A percentile compares a stretch with the other conserved stretches of the same genome.
Evolutionary conservation across 495 filamentous ascomycete genomes (phyloP).

Genomic region (Jackrogersella minutella): DNA sequence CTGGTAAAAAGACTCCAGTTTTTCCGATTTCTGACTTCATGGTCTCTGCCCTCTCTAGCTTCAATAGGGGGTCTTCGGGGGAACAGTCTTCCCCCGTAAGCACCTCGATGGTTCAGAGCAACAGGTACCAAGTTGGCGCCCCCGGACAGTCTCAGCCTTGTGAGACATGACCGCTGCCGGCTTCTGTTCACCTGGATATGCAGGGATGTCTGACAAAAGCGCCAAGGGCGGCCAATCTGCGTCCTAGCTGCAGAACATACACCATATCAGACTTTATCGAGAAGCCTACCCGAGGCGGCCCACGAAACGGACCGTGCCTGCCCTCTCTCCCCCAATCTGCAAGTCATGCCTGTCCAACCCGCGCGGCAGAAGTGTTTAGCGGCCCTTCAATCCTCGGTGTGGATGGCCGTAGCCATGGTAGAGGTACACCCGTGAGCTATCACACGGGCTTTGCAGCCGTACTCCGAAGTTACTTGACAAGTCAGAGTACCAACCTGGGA

Average conservation of each 20-base stretch:
- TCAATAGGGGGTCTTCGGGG: constrained; percentile 3
- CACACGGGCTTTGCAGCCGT: constrained; percentile 37
- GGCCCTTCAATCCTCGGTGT: constrained; percentile 27
- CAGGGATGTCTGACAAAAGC: constrained; percentile 35
- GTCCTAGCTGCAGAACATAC: constrained; percentile 41
- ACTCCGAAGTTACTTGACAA: constrained; percentile 39
- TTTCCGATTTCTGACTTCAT: constrained; percentile 13
- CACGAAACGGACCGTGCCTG: constrained; percentile 36
- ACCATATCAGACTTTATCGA: constrained; percentile 23
- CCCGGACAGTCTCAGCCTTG: constrained; percentile 39
- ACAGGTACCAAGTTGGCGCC: constrained; percentile 25
- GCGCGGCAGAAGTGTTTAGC: constrained; percentile 31
- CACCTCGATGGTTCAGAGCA: constrained; percentile 16
- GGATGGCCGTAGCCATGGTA: constrained; percentile 18
- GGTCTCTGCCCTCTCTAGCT: constrained; percentile 7
- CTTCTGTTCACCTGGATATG: constrained; percentile 32
- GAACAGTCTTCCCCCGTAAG: constrained; percentile 36
- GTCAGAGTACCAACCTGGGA: constrained; percentile 38
- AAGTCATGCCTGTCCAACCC: constrained; percentile 37
- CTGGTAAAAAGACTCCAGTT: constrained; percentile 28
- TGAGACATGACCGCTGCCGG: constrained; percentile 31
- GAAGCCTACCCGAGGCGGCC: constrained; percentile 34
- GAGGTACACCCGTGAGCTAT: constrained; percentile 34
- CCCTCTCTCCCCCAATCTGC: constrained; percentile 24
- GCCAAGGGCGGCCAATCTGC: constrained; percentile 30